phyloP scores from a whole-genome alignment of 345 rosid genomes.

The Cardamine occulta region DNA sequence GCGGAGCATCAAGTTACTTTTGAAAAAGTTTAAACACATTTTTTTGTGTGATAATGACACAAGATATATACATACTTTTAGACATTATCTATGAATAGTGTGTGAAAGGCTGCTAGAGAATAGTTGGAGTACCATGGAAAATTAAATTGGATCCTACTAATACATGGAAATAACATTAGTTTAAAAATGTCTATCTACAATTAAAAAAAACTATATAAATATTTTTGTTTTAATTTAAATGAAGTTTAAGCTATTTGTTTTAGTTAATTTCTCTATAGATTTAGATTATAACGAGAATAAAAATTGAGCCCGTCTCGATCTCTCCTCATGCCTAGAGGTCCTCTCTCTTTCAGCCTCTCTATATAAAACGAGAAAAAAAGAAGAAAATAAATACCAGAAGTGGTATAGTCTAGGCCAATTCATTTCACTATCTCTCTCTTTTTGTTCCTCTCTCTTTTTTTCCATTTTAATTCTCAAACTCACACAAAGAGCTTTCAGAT shows the following conservation, averaged over 20 bases:
- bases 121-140: slow-evolving; percentile 3
- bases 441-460: slow-evolving; percentile 1
- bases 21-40: not conserved
- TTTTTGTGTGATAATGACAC: not conserved
- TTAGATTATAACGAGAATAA: slow-evolving; percentile 7
- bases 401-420: slow-evolving; percentile 46
- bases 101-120: not conserved
- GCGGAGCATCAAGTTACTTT: not conserved
- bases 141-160: slow-evolving; percentile 14
- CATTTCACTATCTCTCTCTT: slow-evolving; percentile 42
- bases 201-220: not conserved
- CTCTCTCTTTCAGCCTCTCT: slow-evolving; percentile 39
- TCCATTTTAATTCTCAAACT: slow-evolving; percentile 27
- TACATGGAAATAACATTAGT: not conserved
- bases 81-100: not conserved
- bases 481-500: slow-evolving; percentile 19
- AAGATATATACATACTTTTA: not conserved
- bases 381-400: slow-evolving; percentile 38
- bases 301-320: slow-evolving; percentile 6
- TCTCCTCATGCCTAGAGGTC: slow-evolving; percentile 5
- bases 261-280: not conserved
- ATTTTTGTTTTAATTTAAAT: slow-evolving; percentile 7
- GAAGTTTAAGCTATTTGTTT: slow-evolving; percentile 26
- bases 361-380: slow-evolving; percentile 28
- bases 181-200: not conserved